Evolutionary conservation across 1,284 basidiomycete species (phyloP), one percentile per base, ranked within the genome.

Genomic region (Pseudozyma hubeiensis): DNA sequence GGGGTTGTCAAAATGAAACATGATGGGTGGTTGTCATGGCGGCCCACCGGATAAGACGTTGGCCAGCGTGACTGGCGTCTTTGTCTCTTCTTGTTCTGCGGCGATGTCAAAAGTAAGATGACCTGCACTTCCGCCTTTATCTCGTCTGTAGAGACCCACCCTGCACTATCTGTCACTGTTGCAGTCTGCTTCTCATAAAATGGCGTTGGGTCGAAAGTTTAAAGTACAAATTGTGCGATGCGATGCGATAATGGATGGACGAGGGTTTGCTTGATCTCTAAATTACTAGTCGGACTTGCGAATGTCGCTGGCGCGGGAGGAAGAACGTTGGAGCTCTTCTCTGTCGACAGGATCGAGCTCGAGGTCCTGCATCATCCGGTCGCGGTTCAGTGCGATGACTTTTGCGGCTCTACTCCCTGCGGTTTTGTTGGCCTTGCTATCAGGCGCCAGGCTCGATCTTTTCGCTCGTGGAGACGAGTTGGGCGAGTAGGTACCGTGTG

Each of bases 361-460:
- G 53, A 73, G 57, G 45, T 73, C 60, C 10, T 67, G 70, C 70
- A 64, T 49, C 70, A 61, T 57, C 3, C 61, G 48, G 4, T 73
- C 64, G 11, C 64, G 60, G 34, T 67, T 60, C 24, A 47, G 14
- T 0, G 70, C 64, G 0, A 59, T 50, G 34, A 60, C 64, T 19
- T 67, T 67, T 7, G 70, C 70, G 14, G 70, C 70, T 53, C 64
- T 73, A 47, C 64, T 67, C 0, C 70, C 70, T 7, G 67, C 70
- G 1, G 50, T 14, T 31, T 54, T 56, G 43, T 19, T 58, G 5
- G 45, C 39, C n/a, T 56, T 66, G 8, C 52, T 40, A 24, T 69
- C 56, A 10, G 35, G 17, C 16, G 11, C 54, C 8, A 56, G 50
- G 19, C 49, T 61, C 0, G 47, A 31, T 13, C 57, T 56, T 13